A percentile compares a stretch with the other conserved stretches of the same genome.
Evolutionary conservation across 2,329 filamentous ascomycete genomes (phyloP).

Genomic region (Aspergillus calidoustus): DNA sequence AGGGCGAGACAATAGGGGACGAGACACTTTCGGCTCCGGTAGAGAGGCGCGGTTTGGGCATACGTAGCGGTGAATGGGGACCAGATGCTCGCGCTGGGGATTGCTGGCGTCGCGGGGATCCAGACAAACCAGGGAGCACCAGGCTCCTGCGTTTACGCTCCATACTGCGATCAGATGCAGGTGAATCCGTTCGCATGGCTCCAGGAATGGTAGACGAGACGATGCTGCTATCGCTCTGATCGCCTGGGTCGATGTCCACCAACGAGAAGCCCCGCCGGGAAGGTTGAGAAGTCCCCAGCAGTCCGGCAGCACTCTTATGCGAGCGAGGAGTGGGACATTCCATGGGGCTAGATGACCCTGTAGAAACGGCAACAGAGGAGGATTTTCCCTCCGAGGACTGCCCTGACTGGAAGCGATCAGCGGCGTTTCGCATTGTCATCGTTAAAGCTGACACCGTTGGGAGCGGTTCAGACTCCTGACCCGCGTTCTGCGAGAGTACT

Average conservation of each 20-base stretch:
- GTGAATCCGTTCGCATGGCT: conserved; percentile 80
- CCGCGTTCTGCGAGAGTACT: conserved; percentile 14
- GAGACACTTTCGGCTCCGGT: conserved; percentile 60
- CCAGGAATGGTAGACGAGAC: conserved; percentile 78
- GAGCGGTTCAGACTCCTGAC: conserved; percentile 21
- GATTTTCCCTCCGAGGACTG: conserved; percentile 53
- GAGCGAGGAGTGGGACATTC: conserved; percentile 92
- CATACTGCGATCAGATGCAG: conserved; percentile 82
- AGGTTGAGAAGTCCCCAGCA: conserved; percentile 60
- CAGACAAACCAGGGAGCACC: conserved; percentile 74
- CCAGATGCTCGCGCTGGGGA: conserved; percentile 78
- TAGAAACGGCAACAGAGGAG: conserved; percentile 73
- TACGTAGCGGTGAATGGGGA: conserved; percentile 84
- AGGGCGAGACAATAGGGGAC: conserved; percentile 88
- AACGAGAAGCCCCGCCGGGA: conserved; percentile 78
- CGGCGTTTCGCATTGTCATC: conserved; percentile 59
- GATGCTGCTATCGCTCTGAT: conserved; percentile 81
- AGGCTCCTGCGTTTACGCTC: conserved; percentile 87
- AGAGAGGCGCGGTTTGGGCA: conserved; percentile 76
- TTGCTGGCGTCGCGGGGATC: conserved; percentile 80
- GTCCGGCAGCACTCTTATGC: conserved; percentile 64
- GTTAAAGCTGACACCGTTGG: conserved; percentile 56
- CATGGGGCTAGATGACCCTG: conserved; percentile 84
- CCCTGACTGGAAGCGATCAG: conserved; percentile 53
- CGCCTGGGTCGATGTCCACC: conserved; percentile 82